Conservation (phyloP, 1,284 basidiomycete species). For the Xerocomus nothofagi region DNA sequence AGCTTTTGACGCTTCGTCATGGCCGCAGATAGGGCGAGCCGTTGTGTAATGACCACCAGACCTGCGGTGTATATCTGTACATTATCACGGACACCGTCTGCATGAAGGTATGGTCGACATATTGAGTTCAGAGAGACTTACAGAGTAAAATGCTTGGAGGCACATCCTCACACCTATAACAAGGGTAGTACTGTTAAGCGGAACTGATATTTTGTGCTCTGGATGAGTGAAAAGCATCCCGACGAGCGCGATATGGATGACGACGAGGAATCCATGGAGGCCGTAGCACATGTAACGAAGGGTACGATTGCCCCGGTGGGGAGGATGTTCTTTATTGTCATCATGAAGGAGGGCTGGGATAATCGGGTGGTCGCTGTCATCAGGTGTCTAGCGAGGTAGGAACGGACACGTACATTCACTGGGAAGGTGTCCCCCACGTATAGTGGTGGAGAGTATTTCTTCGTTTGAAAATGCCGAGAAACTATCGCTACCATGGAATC, state of each 20-base stretch:
- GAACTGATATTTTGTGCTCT: conserved; percentile 1
- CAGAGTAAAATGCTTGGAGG: conserved; percentile 11
- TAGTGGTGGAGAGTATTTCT: not conserved
- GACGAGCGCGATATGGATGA: conserved; percentile 2
- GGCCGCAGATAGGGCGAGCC: not conserved
- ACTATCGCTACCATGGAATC: not conserved
- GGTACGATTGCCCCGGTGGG: not conserved
- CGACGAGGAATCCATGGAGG: conserved; percentile 7
- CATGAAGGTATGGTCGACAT: too few species aligned
- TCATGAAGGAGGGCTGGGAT: not conserved
- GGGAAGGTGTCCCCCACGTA: not conserved
- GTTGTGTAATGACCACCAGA: conserved; percentile 13
- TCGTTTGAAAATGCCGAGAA: not conserved
- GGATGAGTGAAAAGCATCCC: conserved; percentile 4
- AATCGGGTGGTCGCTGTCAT: not conserved
- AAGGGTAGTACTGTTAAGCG: not conserved
- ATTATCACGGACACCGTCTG: too few species aligned
- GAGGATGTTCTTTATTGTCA: not conserved
- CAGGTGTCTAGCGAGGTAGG: not conserved
- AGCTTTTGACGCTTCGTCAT: conserved; percentile 12
- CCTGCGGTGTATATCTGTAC: conserved; percentile 17
- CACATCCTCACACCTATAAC: not conserved
- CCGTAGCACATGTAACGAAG: conserved; percentile 7
- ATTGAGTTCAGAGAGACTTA: not conserved
- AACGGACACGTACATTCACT: not conserved